Evolutionary conservation across 345 rosid genomes (phyloP).

Genomic region (Acer campestre): DNA sequence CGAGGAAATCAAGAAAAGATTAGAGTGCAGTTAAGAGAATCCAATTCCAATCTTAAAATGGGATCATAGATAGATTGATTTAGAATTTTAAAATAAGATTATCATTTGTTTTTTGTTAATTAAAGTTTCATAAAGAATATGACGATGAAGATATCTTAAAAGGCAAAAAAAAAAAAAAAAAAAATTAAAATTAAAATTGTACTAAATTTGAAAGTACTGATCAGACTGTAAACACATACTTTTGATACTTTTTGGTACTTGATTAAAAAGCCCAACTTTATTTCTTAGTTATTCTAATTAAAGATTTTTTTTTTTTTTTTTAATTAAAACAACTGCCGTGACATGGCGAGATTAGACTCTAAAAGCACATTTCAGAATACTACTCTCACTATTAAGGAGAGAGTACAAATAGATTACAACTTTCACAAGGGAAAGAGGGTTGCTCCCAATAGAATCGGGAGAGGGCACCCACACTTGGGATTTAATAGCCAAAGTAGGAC

Average conservation of each 20-base stretch:
- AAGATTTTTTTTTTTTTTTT: neutral
- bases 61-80: conserved; percentile 2
- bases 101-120: conserved; percentile 10
- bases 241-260: conserved; percentile 10
- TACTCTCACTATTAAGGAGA: no score
- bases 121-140: conserved; percentile 12
- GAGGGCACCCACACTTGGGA: no score
- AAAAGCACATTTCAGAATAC: no score
- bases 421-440: no score
- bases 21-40: conserved; percentile 19
- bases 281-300: neutral
- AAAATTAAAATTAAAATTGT: neutral
- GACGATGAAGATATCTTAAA: conserved; percentile 8
- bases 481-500: no score
- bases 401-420: no score
- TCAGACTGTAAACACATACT: neutral
- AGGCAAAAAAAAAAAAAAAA: neutral
- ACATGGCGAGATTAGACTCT: no score
- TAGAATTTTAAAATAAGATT: conserved; percentile 9
- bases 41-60: conserved; percentile 27
- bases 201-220: conserved; percentile 6
- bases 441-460: no score
- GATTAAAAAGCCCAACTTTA: neutral
- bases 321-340: no score
- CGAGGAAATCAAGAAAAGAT: conserved; percentile 26